A percentile compares a stretch with the other conserved stretches of the same genome.
Conservation (phyloP, 2,329 filamentous ascomycete species). For the Didymosphaeria variabile region DNA sequence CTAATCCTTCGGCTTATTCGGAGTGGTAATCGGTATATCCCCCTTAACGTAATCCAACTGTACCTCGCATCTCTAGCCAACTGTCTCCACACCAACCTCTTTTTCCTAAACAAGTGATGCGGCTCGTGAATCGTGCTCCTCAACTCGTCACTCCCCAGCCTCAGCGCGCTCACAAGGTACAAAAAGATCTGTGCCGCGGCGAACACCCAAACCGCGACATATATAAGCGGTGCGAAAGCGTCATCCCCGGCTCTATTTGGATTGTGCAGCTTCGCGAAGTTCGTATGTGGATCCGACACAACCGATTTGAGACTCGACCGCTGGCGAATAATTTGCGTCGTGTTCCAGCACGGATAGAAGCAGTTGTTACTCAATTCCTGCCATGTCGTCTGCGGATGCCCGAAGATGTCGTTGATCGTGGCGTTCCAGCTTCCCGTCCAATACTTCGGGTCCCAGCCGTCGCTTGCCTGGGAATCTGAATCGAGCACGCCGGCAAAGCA, state of each 20-base stretch:
- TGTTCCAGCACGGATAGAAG: conserved; percentile 26
- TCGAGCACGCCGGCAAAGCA: conserved; percentile 18
- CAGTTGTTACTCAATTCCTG: conserved; percentile 19
- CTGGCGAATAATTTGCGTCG: conserved; percentile 19
- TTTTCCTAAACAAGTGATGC: conserved; percentile 15
- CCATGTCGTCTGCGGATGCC: conserved; percentile 15
- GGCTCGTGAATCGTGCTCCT: conserved; percentile 18
- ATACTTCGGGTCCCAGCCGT: conserved; percentile 18
- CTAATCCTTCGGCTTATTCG: not conserved
- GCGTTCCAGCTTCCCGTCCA: conserved; percentile 22
- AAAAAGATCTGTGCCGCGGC: conserved; percentile 21
- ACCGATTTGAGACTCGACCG: conserved; percentile 16
- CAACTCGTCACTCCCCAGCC: conserved; percentile 20
- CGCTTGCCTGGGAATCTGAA: conserved; percentile 9
- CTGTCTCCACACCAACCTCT: conserved; percentile 8
- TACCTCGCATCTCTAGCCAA: conserved; percentile 10
- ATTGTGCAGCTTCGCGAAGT: conserved; percentile 23
- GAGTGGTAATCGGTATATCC: not conserved
- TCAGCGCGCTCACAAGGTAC: conserved; percentile 14
- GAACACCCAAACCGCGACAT: conserved; percentile 18
- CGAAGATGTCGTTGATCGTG: conserved; percentile 16
- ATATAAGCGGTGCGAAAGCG: conserved; percentile 18
- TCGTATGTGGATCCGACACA: conserved; percentile 14
- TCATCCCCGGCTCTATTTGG: conserved; percentile 8
- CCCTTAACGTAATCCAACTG: conserved; percentile 5